Evolutionary conservation across 306 rosid species (phyloP), one percentile per base, ranked within the genome.

Genomic region (Astragalus membranaceus): DNA sequence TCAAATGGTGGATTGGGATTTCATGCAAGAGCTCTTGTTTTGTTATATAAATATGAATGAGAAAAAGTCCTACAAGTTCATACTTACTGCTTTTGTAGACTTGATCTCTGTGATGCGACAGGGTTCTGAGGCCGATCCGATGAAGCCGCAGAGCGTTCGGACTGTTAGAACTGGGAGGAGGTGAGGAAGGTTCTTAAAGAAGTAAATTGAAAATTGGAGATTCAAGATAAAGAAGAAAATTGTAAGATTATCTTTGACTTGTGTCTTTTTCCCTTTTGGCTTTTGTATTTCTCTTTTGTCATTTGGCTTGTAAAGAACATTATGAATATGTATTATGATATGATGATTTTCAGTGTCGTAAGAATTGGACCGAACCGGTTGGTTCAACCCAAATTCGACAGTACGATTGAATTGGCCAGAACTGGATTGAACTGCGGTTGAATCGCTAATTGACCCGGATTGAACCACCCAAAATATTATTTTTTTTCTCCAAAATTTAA

Each of bases 21-120:
- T 90, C 83, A 79, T 90, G 97, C 87, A 85, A 32, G 94, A 93
- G 74, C 85, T 93, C 63, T 67, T 93, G 73, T 84, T 87, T 54
- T 74, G 78, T 53, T 82, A 85, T 53, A 69, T 93, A 0, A 90
- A 82, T 43, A 30, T 88, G 5, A 93, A 93, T 53, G 86, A 93
- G 14, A 89, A 90, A 60, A 87, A 81, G 29, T 82, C 83, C 1
- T 74, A 83, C 70, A 85, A 75, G 75, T 88, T 80, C 69, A 82
- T 93, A 33, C 76, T 93, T 0, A 76, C 85, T 54, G 97, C 96
- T 9, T 93, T 88, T 55, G 88, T 80, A 0, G 98, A 93, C 44
- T 69, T 90, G 78, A 60, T 87, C 15, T 61, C 74, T 8, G 59
- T 51, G 55, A 69, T 87, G 83, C 83, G 96, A 15, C 72, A 32